Evolutionary conservation across 495 filamentous ascomycete genomes (phyloP).

Genomic region (Physcia stellaris): DNA sequence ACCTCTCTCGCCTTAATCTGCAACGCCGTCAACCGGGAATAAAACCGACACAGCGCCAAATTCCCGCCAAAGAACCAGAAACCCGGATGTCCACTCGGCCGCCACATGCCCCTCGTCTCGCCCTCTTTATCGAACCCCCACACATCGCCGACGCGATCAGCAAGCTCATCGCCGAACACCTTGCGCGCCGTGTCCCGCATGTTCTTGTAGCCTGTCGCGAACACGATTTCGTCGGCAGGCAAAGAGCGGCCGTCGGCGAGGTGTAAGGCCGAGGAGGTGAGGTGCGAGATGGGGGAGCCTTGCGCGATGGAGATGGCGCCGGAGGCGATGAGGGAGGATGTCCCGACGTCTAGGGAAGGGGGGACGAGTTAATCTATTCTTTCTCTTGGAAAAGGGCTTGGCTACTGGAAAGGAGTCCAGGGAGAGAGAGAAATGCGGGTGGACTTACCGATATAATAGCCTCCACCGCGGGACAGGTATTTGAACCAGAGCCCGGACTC

Average conservation of each 20-base stretch:
- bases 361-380: no score
- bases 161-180: conserved; percentile 61
- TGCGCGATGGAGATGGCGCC: conserved; percentile 68
- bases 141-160: conserved; percentile 49
- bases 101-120: conserved; percentile 62
- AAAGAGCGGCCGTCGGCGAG: conserved; percentile 56
- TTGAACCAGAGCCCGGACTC: conserved; percentile 56
- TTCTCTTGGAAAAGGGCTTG: no score
- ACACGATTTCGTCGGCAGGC: conserved; percentile 66
- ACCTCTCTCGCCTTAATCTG: conserved; percentile 59
- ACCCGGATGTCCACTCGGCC: conserved; percentile 52
- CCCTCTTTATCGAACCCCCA: conserved; percentile 74
- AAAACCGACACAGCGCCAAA: conserved; percentile 60
- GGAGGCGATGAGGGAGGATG: conserved; percentile 55
- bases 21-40: conserved; percentile 55
- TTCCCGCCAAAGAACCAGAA: conserved; percentile 83
- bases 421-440: conserved; percentile 49
- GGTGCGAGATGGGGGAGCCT: conserved; percentile 46
- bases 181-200: conserved; percentile 44
- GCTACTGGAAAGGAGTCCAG: no score
- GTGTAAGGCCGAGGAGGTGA: conserved; percentile 44
- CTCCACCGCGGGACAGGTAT: conserved; percentile 62
- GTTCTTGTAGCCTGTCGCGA: conserved; percentile 74
- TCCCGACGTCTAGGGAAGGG: no score
- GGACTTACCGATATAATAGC: conserved; percentile 79